phyloP scores from a whole-genome alignment of 495 filamentous ascomycete species.

The Daldinia childiae region DNA sequence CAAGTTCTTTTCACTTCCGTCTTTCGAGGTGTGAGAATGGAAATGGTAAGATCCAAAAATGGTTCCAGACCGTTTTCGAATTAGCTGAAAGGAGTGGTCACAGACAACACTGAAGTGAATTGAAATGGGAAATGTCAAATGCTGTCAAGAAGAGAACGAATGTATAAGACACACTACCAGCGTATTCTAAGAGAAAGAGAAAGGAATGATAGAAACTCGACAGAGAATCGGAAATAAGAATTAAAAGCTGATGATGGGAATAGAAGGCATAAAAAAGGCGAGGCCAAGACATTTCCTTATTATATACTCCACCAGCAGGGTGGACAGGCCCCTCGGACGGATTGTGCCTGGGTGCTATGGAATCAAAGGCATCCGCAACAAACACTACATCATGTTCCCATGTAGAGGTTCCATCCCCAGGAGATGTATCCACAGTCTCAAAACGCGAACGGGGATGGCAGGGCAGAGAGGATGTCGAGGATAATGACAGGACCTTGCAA shows the following conservation, averaged over 20 bases:
- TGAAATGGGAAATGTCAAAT: slow-evolving; percentile 49
- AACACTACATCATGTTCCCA: slow-evolving; percentile 46
- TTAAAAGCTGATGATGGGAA: slow-evolving; percentile 49
- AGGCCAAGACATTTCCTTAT: slow-evolving; percentile 56
- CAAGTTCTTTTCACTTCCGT: slow-evolving; percentile 32
- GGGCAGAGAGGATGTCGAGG: slow-evolving; percentile 49
- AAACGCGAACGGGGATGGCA: slow-evolving; percentile 51
- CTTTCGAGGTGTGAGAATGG: slow-evolving; percentile 33
- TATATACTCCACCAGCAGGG: slow-evolving; percentile 50
- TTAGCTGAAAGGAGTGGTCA: slow-evolving; percentile 52
- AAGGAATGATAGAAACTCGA: slow-evolving; percentile 47
- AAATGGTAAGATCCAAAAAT: slow-evolving; percentile 48
- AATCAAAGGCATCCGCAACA: slow-evolving; percentile 49
- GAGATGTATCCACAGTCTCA: slow-evolving; percentile 58
- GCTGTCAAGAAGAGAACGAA: slow-evolving; percentile 60
- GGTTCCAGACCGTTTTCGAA: slow-evolving; percentile 62
- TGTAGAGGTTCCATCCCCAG: slow-evolving; percentile 44
- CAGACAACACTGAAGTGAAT: slow-evolving; percentile 53
- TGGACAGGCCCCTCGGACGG: slow-evolving; percentile 42
- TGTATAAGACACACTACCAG: slow-evolving; percentile 60
- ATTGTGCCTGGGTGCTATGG: slow-evolving; percentile 38
- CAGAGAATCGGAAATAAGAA: slow-evolving; percentile 41
- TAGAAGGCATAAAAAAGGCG: slow-evolving; percentile 37
- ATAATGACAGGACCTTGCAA: slow-evolving; percentile 47
- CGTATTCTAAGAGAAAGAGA: slow-evolving; percentile 48